A percentile compares a stretch with the other conserved stretches of the same genome.
These are phyloP conservation scores for Pseudophaeomoniella oleicola DNA, from an alignment of 2,329 filamentous ascomycete genomes.

Conservation along the genomic window DNA sequence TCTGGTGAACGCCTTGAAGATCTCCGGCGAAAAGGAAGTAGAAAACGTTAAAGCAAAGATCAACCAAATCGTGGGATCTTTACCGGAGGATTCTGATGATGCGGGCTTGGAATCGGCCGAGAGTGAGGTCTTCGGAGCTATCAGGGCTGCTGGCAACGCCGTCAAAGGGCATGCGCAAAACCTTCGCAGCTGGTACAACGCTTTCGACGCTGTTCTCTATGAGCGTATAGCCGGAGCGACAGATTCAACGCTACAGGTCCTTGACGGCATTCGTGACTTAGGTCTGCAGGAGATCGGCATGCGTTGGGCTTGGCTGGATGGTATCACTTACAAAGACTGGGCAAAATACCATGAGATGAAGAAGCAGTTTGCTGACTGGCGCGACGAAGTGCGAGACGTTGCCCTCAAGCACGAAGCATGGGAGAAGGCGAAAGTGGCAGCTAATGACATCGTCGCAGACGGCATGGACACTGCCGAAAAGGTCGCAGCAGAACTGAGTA, in stretches of 20 bases:
- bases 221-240: conserved; percentile 56
- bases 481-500: conserved; percentile 64
- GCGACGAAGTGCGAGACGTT: conserved; percentile 62
- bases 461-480: conserved; percentile 69
- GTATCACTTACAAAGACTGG: conserved; percentile 95
- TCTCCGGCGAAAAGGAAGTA: conserved; percentile 50
- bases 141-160: conserved; percentile 53
- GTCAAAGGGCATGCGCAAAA: conserved; percentile 67
- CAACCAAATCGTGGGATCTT: conserved; percentile 33
- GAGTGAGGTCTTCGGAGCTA: conserved; percentile 36
- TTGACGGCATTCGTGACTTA: conserved; percentile 69
- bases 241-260: conserved; percentile 66
- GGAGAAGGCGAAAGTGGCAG: conserved; percentile 50
- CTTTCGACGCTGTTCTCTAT: conserved; percentile 56
- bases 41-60: conserved; percentile 53
- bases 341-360: conserved; percentile 83
- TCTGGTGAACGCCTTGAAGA: conserved; percentile 54
- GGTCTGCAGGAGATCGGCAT: conserved; percentile 85
- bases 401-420: conserved; percentile 62
- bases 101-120: conserved; percentile 36
- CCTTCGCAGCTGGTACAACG: conserved; percentile 61
- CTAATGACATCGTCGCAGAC: conserved; percentile 56
- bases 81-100: conserved; percentile 45
- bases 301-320: conserved; percentile 89
- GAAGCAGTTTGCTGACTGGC: conserved; percentile 71